Evolutionary conservation across 2,329 filamentous ascomycete genomes (phyloP), one percentile per base, ranked within the genome.

Genomic region (Aspergillus nomiae): DNA sequence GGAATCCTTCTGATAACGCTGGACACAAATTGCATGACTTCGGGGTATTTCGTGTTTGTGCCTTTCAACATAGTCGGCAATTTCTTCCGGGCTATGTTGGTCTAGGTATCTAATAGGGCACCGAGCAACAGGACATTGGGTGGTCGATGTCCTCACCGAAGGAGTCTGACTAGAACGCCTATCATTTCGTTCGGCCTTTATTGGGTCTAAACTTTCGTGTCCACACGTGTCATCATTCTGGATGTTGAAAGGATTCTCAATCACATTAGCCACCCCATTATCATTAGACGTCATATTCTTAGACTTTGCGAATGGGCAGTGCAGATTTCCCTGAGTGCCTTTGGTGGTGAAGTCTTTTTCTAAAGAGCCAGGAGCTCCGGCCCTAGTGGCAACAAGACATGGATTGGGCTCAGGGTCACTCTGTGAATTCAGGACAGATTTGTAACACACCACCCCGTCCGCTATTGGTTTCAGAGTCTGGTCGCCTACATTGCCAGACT

Each of bases 11-110:
- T 96, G 92, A 75, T 97, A 97, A 62, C 94, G 87, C 73, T 91
- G 89, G 64, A 98, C 89, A 77, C 94, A 98, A 51, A 97, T 87
- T 75, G 96, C 92, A 78, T 98, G 94, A 75, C 93, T 97, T 70
- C 94, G 88, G 11, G 94, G 94, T 59, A 98, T 86, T 77, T 97
- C 91, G 78, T 98, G 94, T 77, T 97, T 97, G 81, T 97, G 94
- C 58, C 89, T 93, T 76, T 97, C 92, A 73, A 98, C 92, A 76
- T 97, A 98, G 72, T 91, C 88, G 16, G 94, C 94, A 65, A 98
- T 90, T 74, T 97, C 94, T 80, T 97, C 92, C 2, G 94, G 92
- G 2, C 92, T 93, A 74, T 97, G 94, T 76, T 96, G 90, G 77
- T 97, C 90, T 74, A 97, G 83, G 80, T 91, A 97, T 55, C 94